Evolutionary conservation across 495 filamentous ascomycete species (phyloP), one percentile per base, ranked within the genome.

Genomic region (Penicillium atrosanguineum): DNA sequence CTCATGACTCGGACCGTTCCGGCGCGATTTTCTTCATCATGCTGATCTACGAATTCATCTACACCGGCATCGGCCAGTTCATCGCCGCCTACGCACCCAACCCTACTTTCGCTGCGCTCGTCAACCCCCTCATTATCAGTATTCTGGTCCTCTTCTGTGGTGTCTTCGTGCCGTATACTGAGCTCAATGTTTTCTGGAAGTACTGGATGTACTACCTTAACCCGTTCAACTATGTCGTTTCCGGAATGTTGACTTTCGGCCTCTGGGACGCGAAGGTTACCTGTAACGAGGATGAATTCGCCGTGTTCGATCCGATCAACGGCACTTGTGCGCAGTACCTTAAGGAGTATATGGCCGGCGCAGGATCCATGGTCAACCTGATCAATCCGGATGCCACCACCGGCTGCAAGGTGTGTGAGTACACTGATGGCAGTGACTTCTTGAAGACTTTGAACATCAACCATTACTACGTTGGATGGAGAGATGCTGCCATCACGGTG

Each of bases 131-230:
- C 37, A 64, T 87, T 50, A 64, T 81, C 47, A 79, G 78, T 57
- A 77, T 77, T 25, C 73, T 87, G 55, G 75, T 73, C 44, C 76
- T 78, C 50, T 77, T 83, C 63, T 85, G 84, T 53, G 71, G 74
- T 59, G 71, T 75, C 8, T 56, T 73, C 40, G 70, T 74, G 6
- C 71, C 71, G 2, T 71, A 74, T 43, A 46, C 45, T 1, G 67
- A 75, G 46, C 85, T 87, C 23, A 70, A 76, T 25, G 79, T 67
- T 4, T 77, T 88, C 52, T 87, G 86, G 53, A 71, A 80, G 16
- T 91, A 90, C 79, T 90, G 87, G 87, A 86, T 87, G 56, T 90
- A 90, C 69, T 84, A 78, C 49, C 68, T 88, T 55, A 86, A 84
- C 29, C 87, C 88, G 7, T 83, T 89, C 61, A 87, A 83, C 16